A percentile compares a stretch with the other conserved stretches of the same genome.
These are phyloP conservation scores for Entelexis sorbosivorans DNA, from an alignment of 1,139 yeast species.

Conservation along the genomic window DNA sequence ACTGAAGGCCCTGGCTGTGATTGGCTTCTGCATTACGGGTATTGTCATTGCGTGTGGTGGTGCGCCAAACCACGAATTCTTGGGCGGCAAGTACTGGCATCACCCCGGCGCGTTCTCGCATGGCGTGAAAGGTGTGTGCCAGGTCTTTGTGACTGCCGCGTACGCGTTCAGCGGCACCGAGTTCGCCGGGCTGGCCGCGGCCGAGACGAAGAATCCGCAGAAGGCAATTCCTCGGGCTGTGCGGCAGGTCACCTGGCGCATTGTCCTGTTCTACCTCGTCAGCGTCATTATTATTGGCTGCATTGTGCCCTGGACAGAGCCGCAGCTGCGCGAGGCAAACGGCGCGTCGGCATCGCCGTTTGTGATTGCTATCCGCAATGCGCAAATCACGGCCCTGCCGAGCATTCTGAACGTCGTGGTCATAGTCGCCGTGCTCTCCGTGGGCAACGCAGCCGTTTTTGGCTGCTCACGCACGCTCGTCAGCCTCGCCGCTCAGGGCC, in stretches of 20 bases:
- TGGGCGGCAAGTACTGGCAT: constrained; percentile 55
- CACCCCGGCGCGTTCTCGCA: constrained; percentile 51
- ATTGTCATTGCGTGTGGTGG: constrained; percentile 57
- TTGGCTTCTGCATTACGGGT: constrained; percentile 55
- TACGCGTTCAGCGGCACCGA: constrained; percentile 72
- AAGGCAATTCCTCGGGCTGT: constrained; percentile 61
- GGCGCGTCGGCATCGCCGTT: constrained; percentile 61
- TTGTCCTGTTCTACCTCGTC: constrained; percentile 51
- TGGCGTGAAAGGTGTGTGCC: constrained; percentile 71
- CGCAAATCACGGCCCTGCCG: constrained; percentile 51
- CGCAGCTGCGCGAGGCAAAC: constrained; percentile 36
- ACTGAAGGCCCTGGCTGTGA: constrained; percentile 49
- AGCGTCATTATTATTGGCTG: constrained; percentile 51
- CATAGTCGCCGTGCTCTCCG: constrained; percentile 53
- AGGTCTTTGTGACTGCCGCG: constrained; percentile 75
- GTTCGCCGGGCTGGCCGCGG: constrained; percentile 66
- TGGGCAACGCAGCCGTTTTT: constrained; percentile 64
- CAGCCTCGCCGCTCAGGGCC: constrained; percentile 68
- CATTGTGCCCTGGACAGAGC: constrained; percentile 52
- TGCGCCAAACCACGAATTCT: constrained; percentile 42
- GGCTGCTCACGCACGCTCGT: constrained; percentile 73
- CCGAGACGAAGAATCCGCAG: constrained; percentile 56
- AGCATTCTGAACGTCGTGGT: constrained; percentile 64
- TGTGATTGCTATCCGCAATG: constrained; percentile 52
- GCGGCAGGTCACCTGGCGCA: constrained; percentile 59